Conservation (phyloP, 345 rosid species). For the Acer campestre region DNA sequence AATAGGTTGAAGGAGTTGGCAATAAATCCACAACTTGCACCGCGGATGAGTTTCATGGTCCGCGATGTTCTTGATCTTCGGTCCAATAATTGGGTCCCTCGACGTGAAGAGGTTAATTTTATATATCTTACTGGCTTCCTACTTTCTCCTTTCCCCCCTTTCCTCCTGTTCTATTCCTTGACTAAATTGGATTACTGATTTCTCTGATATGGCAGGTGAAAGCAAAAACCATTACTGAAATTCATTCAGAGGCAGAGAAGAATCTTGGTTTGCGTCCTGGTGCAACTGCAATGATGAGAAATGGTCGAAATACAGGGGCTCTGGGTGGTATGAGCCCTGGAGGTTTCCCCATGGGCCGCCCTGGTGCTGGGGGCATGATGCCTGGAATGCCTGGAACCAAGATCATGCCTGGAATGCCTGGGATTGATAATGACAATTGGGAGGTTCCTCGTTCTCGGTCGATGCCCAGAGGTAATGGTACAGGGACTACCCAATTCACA, state of each 20-base stretch:
- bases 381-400: conserved; percentile 71
- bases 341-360: conserved; percentile 44
- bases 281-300: conserved; percentile 76
- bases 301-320: conserved; percentile 36
- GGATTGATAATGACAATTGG: conserved; percentile 59
- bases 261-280: conserved; percentile 89
- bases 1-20: conserved; percentile 57
- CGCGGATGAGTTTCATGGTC: conserved; percentile 76
- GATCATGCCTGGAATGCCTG: conserved; percentile 79
- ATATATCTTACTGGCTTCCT: neutral
- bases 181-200: neutral
- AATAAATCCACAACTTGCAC: conserved; percentile 56
- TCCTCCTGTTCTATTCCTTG: neutral
- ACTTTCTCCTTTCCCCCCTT: neutral
- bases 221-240: conserved; percentile 88
- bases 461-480: conserved; percentile 55
- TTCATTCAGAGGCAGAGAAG: conserved; percentile 91
- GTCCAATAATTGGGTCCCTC: conserved; percentile 60
- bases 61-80: conserved; percentile 68
- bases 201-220: conserved; percentile 51
- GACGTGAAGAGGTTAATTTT: conserved; percentile 66
- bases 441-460: conserved; percentile 56
- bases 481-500: conserved; percentile 30
- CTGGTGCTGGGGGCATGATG: conserved; percentile 77
- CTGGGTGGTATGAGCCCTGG: conserved; percentile 40